Percentiles rank a stretch among this genome's conserved stretches.
phyloP scores from a whole-genome alignment of 306 rosid genomes.

The Elaeagnus macrophylla region DNA sequence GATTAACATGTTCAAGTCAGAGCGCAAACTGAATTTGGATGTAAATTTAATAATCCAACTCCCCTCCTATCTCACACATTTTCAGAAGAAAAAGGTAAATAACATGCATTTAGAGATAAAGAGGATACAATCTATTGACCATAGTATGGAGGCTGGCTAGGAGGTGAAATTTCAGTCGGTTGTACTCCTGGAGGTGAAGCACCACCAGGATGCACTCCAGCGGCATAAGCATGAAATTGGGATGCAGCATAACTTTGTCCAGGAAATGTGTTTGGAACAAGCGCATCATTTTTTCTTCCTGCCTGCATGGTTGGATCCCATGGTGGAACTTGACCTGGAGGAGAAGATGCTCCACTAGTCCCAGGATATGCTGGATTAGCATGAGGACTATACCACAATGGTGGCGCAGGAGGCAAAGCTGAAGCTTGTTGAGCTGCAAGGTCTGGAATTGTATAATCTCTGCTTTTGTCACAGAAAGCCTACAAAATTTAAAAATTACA shows the following conservation, averaged over 20 bases:
- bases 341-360: constrained; percentile 37
- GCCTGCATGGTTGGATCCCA: constrained; percentile 68
- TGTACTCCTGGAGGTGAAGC: constrained; percentile 31
- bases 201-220: constrained; percentile 34
- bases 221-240: constrained; percentile 32
- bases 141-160: constrained; percentile 33
- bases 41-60: no score
- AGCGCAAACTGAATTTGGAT: no score
- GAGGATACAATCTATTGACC: constrained; percentile 22
- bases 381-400: constrained; percentile 45
- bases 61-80: background rate
- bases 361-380: constrained; percentile 43
- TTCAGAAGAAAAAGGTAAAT: background rate
- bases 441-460: constrained; percentile 54
- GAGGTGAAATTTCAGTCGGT: constrained; percentile 34
- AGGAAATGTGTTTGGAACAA: constrained; percentile 44
- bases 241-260: constrained; percentile 43
- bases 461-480: constrained; percentile 89
- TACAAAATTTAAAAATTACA: constrained; percentile 16
- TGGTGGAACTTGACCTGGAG: constrained; percentile 51
- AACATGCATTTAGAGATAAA: background rate
- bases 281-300: constrained; percentile 33
- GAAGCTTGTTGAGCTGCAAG: constrained; percentile 33
- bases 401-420: constrained; percentile 23
- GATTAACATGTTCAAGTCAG: no score